Base-by-base conservation (phyloP, 805 yeast genomes). In the Ogataea pini region DNA sequence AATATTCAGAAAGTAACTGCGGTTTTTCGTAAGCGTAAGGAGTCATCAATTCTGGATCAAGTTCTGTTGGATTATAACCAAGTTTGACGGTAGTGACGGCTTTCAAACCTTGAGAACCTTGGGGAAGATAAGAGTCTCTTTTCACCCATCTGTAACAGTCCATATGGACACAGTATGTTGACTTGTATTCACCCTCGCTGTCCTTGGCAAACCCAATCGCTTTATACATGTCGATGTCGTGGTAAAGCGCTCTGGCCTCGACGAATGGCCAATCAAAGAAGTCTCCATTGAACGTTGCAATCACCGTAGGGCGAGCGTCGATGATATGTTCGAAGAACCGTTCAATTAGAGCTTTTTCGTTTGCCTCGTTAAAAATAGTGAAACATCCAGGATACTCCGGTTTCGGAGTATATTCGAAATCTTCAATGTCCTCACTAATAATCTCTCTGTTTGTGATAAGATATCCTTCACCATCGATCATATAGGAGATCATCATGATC, bases 221-320 rank as follows among this genome's bases (percentile, higher is more conserved):
- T 36, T 86, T 85, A 62, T 80, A 86, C 94, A 94, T 85, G 63
- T 86, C 85, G 55, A 94, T 65, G 13, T 88, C 97, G 65, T 94
- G 95, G 50, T 80, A 80, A 18, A 83, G 71, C 2, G 97, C 85
- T 63, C 99, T 76, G 12, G 87, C 85, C 57, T 91, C 98, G 2
- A 94, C 92, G 64, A 90, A 94, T 1, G 99, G 99, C 98, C 99
- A 94, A 73, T 94, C 99, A 70, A 94, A 94, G 63, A 91, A 92
- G 65, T 94, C 99, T 75, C 99, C 99, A 70, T 94, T 94, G 61
- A 89, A 94, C 0, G 99, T 94, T 1, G 97, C 96, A 47, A 95
- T 94, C n/a, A 94, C 96, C 0, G 98, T 92, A 1, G 99, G 99
- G 56, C 80, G 77, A 3, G 78, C 86, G 36, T 94, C 98, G 53